A percentile compares a stretch with the other conserved stretches of the same genome.
phyloP scores from a whole-genome alignment of 2,329 filamentous ascomycete genomes.

The Clarireedia hainanense region DNA sequence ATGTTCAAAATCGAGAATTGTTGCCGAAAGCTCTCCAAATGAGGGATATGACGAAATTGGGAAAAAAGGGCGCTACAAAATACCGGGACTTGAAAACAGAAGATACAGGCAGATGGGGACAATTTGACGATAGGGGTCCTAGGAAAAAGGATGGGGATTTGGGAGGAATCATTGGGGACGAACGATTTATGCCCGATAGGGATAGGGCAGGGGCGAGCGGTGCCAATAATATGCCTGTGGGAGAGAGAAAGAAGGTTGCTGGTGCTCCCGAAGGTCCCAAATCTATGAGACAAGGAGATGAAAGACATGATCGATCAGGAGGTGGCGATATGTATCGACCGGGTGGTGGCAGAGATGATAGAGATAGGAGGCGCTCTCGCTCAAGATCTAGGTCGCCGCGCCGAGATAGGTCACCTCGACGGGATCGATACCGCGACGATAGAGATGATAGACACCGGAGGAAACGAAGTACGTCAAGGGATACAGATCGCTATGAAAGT shows the following conservation, averaged over 20 bases:
- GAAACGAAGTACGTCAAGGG: slow-evolving; percentile 52
- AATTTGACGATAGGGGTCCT: slow-evolving; percentile 44
- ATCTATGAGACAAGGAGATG: slow-evolving; percentile 16
- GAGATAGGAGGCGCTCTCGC: slow-evolving; percentile 33
- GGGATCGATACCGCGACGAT: slow-evolving; percentile 33
- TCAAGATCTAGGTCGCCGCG: slow-evolving; percentile 51
- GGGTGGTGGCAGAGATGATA: slow-evolving; percentile 25
- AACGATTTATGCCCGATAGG: slow-evolving; percentile 60
- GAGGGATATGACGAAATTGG: slow-evolving; percentile 86
- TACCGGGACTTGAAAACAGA: slow-evolving; percentile 84
- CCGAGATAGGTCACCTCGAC: slow-evolving; percentile 22
- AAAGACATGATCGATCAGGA: slow-evolving; percentile 27
- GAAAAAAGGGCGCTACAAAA: slow-evolving; percentile 82
- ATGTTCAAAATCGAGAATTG: slow-evolving; percentile 71
- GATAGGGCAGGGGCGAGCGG: slow-evolving; percentile 47
- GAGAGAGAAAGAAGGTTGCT: slow-evolving; percentile 39
- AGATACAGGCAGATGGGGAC: slow-evolving; percentile 84
- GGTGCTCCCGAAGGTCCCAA: slow-evolving; percentile 27
- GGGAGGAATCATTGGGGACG: slow-evolving; percentile 45
- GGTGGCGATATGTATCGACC: slow-evolving; percentile 26
- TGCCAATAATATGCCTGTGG: slow-evolving; percentile 64
- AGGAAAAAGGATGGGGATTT: slow-evolving; percentile 29
- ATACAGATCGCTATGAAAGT: slow-evolving; percentile 43
- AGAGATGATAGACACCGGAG: slow-evolving; percentile 40
- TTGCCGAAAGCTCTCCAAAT: slow-evolving; percentile 89